phyloP scores from a whole-genome alignment of 306 rosid genomes.

The Mimosa pudica region DNA sequence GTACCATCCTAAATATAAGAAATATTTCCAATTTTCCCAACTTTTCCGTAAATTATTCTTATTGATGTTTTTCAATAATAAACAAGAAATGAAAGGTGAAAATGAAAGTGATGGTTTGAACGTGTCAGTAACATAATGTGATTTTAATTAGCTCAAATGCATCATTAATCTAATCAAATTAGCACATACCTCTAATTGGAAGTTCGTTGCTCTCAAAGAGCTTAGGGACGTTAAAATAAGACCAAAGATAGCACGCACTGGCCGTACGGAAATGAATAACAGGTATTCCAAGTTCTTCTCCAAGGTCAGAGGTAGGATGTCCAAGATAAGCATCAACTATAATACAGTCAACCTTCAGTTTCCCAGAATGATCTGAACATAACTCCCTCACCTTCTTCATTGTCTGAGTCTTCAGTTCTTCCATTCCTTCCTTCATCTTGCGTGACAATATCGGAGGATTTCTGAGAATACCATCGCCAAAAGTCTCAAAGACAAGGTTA shows the following conservation, averaged over 20 bases:
- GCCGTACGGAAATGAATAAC: conserved; percentile 46
- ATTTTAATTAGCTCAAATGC: too few relatives aligned
- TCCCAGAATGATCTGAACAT: not conserved
- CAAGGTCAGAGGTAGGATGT: conserved; percentile 28
- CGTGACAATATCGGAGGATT: not conserved
- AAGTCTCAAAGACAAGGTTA: not conserved
- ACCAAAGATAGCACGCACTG: conserved; percentile 48
- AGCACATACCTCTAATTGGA: conserved; percentile 44
- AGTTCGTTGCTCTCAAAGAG: conserved; percentile 42
- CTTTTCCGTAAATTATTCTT: too few relatives aligned
- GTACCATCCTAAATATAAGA: too few relatives aligned
- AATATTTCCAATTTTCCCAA: too few relatives aligned
- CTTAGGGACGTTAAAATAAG: conserved; percentile 39
- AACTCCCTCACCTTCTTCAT: conserved; percentile 28
- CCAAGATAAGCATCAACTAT: conserved; percentile 48
- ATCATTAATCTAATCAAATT: too few relatives aligned
- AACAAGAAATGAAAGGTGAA: too few relatives aligned
- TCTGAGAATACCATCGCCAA: not conserved
- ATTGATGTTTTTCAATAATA: too few relatives aligned
- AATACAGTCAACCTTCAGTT: conserved; percentile 37
- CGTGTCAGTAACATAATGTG: too few relatives aligned
- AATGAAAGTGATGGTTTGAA: too few relatives aligned
- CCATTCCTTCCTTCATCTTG: not conserved
- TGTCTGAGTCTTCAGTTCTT: not conserved
- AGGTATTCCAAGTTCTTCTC: conserved; percentile 38